Conservation (phyloP, 169 alveolate species). For the Cryptosporidium viatorum region DNA sequence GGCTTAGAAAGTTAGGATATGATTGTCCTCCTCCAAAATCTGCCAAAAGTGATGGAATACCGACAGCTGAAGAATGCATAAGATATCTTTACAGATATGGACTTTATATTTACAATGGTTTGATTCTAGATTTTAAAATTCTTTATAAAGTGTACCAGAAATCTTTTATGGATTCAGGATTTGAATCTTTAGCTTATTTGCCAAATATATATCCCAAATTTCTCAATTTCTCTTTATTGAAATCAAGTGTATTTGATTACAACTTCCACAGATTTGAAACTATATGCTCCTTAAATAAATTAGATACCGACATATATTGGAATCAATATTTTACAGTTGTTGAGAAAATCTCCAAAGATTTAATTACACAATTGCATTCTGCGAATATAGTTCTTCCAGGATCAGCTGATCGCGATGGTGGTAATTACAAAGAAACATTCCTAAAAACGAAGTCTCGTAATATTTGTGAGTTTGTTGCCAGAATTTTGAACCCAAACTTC, state of each 20-base stretch:
- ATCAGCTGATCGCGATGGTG: background rate
- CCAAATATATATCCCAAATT: slow-evolving; percentile 7
- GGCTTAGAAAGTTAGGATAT: slow-evolving; percentile 46
- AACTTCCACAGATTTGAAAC: slow-evolving; percentile 58
- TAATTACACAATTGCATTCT: slow-evolving; percentile 22
- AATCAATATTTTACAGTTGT: slow-evolving; percentile 27
- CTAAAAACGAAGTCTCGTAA: slow-evolving; percentile 2
- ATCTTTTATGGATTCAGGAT: slow-evolving; percentile 46
- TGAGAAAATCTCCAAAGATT: slow-evolving; percentile 43
- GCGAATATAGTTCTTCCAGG: slow-evolving; percentile 53
- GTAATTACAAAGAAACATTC: background rate
- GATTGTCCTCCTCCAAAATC: slow-evolving; percentile 56
- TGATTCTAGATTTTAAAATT: slow-evolving; percentile 19
- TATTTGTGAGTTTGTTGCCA: slow-evolving; percentile 43
- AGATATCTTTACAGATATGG: slow-evolving; percentile 65
- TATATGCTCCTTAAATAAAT: slow-evolving; percentile 36
- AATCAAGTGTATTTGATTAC: slow-evolving; percentile 27
- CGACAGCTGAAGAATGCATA: slow-evolving; percentile 35
- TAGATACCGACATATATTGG: slow-evolving; percentile 22
- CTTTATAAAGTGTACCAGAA: slow-evolving; percentile 29
- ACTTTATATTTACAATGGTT: slow-evolving; percentile 50
- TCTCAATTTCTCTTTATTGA: background rate
- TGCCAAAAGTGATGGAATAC: slow-evolving; percentile 32
- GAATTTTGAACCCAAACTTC: slow-evolving; percentile 21
- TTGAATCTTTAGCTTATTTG: background rate